These are phyloP conservation scores for Daldinia eschscholtzii DNA, from an alignment of 2,329 filamentous ascomycete species.

Conservation along the genomic window DNA sequence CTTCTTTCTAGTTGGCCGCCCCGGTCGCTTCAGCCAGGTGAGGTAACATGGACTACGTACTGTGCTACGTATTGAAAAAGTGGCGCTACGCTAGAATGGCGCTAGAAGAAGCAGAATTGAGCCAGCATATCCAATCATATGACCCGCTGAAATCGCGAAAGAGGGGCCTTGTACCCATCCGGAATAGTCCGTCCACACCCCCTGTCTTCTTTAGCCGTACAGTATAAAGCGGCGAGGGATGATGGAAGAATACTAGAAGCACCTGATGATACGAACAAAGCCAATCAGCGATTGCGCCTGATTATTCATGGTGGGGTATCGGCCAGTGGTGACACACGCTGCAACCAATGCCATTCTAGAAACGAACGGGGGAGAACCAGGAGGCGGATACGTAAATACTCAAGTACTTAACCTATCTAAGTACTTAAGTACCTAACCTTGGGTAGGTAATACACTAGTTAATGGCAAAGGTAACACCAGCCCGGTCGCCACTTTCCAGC, in stretches of 20 bases:
- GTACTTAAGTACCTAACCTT: background rate
- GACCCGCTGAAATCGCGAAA: slow-evolving; percentile 31
- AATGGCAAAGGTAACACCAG: background rate
- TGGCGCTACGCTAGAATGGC: slow-evolving; percentile 55
- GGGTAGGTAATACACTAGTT: background rate
- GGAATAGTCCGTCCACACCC: slow-evolving; percentile 37
- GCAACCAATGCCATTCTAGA: slow-evolving; percentile 16
- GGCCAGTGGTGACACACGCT: slow-evolving; percentile 22
- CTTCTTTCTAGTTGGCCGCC: slow-evolving; percentile 28
- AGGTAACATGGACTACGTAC: slow-evolving; percentile 21
- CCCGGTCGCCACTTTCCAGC: background rate
- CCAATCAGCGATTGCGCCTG: slow-evolving; percentile 35
- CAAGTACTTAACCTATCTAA: too few relatives aligned
- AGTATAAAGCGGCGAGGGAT: slow-evolving; percentile 50
- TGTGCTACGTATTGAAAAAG: slow-evolving; percentile 32
- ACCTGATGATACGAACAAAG: slow-evolving; percentile 41
- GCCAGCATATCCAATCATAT: slow-evolving; percentile 45
- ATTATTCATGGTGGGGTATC: slow-evolving; percentile 32
- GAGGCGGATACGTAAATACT: slow-evolving; percentile 1
- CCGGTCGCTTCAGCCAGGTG: slow-evolving; percentile 37
- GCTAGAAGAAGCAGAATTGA: slow-evolving; percentile 53
- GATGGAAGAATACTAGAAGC: slow-evolving; percentile 49
- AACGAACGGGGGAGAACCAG: slow-evolving; percentile 2
- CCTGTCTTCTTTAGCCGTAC: slow-evolving; percentile 41
- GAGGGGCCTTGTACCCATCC: slow-evolving; percentile 45